A percentile compares a stretch with the other conserved stretches of the same genome.
Conservation (phyloP, 2,329 filamentous ascomycete genomes). For the Fusarium sp. region DNA sequence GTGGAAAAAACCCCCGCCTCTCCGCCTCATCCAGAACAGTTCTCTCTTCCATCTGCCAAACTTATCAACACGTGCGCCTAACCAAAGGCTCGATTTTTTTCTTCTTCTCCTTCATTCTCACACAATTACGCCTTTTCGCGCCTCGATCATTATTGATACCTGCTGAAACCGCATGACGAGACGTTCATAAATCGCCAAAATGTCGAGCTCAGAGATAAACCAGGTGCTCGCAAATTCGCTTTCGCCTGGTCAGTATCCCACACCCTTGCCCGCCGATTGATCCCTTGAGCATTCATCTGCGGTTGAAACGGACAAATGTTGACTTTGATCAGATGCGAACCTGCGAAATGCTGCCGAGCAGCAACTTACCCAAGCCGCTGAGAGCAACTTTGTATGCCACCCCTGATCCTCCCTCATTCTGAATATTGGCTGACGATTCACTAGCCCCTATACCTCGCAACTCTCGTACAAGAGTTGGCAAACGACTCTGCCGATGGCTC, state of each 20-base stretch:
- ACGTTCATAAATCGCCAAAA: constrained; percentile 61
- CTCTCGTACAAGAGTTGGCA: constrained; percentile 92
- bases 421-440: constrained; percentile 46
- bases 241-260: constrained; percentile 80
- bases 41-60: constrained; percentile 46
- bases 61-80: constrained; percentile 52
- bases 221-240: constrained; percentile 97
- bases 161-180: constrained; percentile 56
- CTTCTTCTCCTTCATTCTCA: constrained; percentile 31
- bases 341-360: constrained; percentile 93
- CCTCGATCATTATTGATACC: constrained; percentile 44
- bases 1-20: constrained; percentile 49
- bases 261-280: constrained; percentile 20
- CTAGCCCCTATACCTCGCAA: constrained; percentile 91
- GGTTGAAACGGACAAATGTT: constrained; percentile 39
- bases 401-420: constrained; percentile 38
- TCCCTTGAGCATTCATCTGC: constrained; percentile 8
- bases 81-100: constrained; percentile 42
- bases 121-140: constrained; percentile 20
- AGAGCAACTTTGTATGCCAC: constrained; percentile 88
- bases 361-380: constrained; percentile 91
- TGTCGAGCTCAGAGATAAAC: constrained; percentile 91
- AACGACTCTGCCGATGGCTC: constrained; percentile 86
- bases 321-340: constrained; percentile 78
- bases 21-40: constrained; percentile 47